Evolutionary conservation across 108 stramenopile genomes (phyloP).

Genomic region (Pseudonitzschia multistriata): DNA sequence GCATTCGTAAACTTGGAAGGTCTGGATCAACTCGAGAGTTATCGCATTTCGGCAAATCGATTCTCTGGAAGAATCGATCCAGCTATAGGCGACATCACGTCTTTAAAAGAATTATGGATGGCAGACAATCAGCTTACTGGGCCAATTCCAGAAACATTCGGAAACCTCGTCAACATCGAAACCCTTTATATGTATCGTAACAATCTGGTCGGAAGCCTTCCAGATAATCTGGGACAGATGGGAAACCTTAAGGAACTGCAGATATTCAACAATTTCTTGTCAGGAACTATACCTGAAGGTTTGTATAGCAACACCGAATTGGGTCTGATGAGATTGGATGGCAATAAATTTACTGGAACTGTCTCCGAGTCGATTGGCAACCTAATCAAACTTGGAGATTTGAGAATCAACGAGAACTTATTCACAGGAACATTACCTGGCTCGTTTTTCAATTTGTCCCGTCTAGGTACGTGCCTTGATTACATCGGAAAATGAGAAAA

Average conservation of each 20-base stretch:
- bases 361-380: slow-evolving; percentile 32
- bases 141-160: slow-evolving; percentile 30
- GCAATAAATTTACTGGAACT: slow-evolving; percentile 42
- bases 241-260: slow-evolving; percentile 22
- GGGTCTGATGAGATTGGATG: slow-evolving; percentile 34
- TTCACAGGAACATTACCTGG: slow-evolving; percentile 39
- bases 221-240: slow-evolving; percentile 26
- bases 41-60: slow-evolving; percentile 30
- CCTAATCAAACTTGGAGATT: slow-evolving; percentile 27
- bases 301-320: slow-evolving; percentile 22
- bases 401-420: slow-evolving; percentile 33
- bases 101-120: slow-evolving; percentile 29
- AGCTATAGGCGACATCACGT: slow-evolving; percentile 1
- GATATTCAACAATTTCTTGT: slow-evolving; percentile 32
- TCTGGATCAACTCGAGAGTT: slow-evolving; percentile 21
- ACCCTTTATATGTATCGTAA: slow-evolving; percentile 32
- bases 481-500: background rate
- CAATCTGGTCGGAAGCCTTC: slow-evolving; percentile 38
- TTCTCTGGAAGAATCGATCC: slow-evolving; percentile 24
- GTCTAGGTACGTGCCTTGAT: slow-evolving; percentile 26
- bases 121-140: slow-evolving; percentile 37
- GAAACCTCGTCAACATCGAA: slow-evolving; percentile 22
- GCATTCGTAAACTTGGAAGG: slow-evolving; percentile 25
- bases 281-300: slow-evolving; percentile 39
- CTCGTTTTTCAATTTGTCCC: slow-evolving; percentile 26